Conservation (phyloP, 2,329 filamentous ascomycete genomes). For the Fusarium irregulare region DNA sequence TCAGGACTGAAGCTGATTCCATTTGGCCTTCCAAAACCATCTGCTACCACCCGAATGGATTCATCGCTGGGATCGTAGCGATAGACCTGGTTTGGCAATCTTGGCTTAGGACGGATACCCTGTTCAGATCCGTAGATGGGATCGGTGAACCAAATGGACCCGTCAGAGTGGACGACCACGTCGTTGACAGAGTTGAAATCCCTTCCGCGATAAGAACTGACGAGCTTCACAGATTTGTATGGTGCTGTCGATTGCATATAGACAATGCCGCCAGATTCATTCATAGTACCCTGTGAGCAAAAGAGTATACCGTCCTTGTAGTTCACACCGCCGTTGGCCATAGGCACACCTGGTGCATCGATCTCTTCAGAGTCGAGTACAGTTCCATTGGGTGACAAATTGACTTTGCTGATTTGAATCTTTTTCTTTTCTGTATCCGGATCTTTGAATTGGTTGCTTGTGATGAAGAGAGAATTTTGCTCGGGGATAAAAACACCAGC, state of each 20-base stretch:
- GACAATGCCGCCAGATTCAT: conserved; percentile 45
- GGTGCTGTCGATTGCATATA: conserved; percentile 50
- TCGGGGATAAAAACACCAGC: conserved; percentile 52
- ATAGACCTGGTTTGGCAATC: conserved; percentile 61
- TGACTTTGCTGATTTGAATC: conserved; percentile 48
- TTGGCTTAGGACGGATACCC: conserved; percentile 57
- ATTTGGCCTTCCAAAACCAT: conserved; percentile 60
- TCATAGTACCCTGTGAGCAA: conserved; percentile 54
- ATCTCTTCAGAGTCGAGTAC: conserved; percentile 50
- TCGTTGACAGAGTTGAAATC: conserved; percentile 64
- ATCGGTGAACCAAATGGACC: conserved; percentile 63
- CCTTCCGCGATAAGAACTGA: conserved; percentile 56
- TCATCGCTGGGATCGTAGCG: conserved; percentile 56
- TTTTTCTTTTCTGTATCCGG: conserved; percentile 34
- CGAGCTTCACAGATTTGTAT: conserved; percentile 45
- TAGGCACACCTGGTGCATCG: conserved; percentile 48
- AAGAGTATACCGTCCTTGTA: conserved; percentile 55
- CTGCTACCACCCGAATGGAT: conserved; percentile 58
- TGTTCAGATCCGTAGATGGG: conserved; percentile 61
- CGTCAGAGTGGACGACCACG: conserved; percentile 57
- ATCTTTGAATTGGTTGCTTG: conserved; percentile 50
- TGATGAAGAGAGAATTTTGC: conserved; percentile 49
- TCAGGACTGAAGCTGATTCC: conserved; percentile 60
- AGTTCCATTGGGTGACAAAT: conserved; percentile 26
- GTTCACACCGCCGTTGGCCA: conserved; percentile 64